These are phyloP conservation scores for Strobilomyces echinocephalus DNA, from an alignment of 768 basidiomycete species.

Conservation along the genomic window DNA sequence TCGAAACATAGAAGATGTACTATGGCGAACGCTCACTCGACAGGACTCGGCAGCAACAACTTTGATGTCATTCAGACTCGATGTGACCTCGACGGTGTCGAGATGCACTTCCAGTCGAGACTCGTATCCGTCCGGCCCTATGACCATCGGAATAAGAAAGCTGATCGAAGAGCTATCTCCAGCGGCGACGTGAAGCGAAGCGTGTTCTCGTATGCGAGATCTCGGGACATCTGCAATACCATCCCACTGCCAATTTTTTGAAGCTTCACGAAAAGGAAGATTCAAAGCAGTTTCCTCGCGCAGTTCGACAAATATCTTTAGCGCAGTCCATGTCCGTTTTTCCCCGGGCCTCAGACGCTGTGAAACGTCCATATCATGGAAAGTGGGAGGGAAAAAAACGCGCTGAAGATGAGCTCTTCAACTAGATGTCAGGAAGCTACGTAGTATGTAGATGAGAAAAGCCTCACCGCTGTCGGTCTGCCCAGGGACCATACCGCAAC, in stretches of 20 bases:
- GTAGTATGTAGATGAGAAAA: not conserved
- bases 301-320: slow-evolving; percentile 80
- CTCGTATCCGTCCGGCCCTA: slow-evolving; percentile 69
- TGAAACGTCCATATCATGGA: slow-evolving; percentile 56
- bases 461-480: slow-evolving; percentile 81
- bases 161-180: slow-evolving; percentile 82
- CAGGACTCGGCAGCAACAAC: slow-evolving; percentile 75
- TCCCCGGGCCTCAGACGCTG: slow-evolving; percentile 68
- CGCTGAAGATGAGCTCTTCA: slow-evolving; percentile 69
- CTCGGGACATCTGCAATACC: slow-evolving; percentile 46
- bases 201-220: slow-evolving; percentile 55
- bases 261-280: slow-evolving; percentile 88
- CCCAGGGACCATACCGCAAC: slow-evolving; percentile 92
- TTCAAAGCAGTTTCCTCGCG: slow-evolving; percentile 71
- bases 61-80: slow-evolving; percentile 84
- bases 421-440: slow-evolving; percentile 3
- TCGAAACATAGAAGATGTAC: slow-evolving; percentile 12
- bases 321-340: slow-evolving; percentile 71
- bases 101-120: slow-evolving; percentile 78
- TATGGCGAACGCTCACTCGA: slow-evolving; percentile 41
- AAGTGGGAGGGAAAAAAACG: slow-evolving; percentile 79
- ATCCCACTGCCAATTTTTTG: slow-evolving; percentile 98
- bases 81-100: slow-evolving; percentile 69
- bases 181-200: slow-evolving; percentile 67
- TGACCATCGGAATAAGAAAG: slow-evolving; percentile 81